Evolutionary conservation across 495 filamentous ascomycete genomes (phyloP).

Genomic region (Aspergillus incahuasiensis): DNA sequence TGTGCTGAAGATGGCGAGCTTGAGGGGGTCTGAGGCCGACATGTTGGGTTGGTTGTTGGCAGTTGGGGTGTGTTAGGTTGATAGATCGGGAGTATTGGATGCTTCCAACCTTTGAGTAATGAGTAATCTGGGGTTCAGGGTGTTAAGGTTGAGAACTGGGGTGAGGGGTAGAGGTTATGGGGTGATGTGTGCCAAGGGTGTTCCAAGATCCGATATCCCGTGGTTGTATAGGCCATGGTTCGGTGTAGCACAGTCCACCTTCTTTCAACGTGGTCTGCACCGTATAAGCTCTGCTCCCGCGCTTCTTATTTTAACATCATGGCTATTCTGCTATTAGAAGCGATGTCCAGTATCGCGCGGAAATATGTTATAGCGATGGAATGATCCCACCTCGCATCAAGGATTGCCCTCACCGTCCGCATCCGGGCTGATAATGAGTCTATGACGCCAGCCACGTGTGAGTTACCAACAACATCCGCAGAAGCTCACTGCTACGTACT

Average conservation of each 20-base stretch:
- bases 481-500: too few relatives aligned
- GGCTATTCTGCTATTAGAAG: too few relatives aligned
- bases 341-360: too few relatives aligned
- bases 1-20: slow-evolving; percentile 58
- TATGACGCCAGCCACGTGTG: too few relatives aligned
- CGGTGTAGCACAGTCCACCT: neutral
- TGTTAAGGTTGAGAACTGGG: neutral
- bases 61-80: too few relatives aligned
- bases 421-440: too few relatives aligned
- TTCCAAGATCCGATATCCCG: neutral
- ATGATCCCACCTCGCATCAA: too few relatives aligned
- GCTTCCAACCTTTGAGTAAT: neutral
- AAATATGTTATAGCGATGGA: too few relatives aligned
- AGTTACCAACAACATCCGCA: too few relatives aligned
- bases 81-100: too few relatives aligned
- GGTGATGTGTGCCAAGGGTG: slow-evolving; percentile 1
- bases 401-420: too few relatives aligned
- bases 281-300: neutral
- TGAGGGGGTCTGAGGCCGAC: slow-evolving; percentile 30
- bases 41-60: neutral
- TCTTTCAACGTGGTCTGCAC: neutral
- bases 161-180: neutral
- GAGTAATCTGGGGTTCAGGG: too few relatives aligned
- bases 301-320: neutral
- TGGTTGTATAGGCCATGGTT: neutral